Evolutionary conservation across 2,329 filamentous ascomycete genomes (phyloP).

Genomic region (Sclerotinia trifoliorum): DNA sequence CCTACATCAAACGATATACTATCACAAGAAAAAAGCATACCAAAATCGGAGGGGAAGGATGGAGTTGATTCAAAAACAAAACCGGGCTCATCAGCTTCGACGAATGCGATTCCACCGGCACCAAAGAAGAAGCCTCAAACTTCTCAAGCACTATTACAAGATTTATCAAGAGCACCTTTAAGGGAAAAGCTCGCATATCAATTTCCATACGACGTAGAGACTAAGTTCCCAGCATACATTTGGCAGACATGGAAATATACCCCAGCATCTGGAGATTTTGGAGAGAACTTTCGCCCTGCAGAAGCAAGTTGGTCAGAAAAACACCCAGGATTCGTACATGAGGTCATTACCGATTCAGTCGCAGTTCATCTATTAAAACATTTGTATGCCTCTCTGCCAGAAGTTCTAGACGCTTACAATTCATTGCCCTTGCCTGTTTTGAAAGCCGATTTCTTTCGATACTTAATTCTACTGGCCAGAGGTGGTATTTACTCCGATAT

Average conservation of each 20-base stretch:
- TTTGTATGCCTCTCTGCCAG: conserved; percentile 79
- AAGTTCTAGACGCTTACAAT: conserved; percentile 74
- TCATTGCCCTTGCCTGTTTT: conserved; percentile 71
- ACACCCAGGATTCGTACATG: conserved; percentile 91
- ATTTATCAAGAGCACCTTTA: conserved; percentile 70
- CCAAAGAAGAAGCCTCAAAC: conserved; percentile 26
- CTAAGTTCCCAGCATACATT: conserved; percentile 94
- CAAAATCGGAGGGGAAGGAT: conserved; percentile 10
- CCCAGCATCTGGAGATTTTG: conserved; percentile 74
- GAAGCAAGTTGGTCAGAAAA: conserved; percentile 87
- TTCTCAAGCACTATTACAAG: conserved; percentile 40
- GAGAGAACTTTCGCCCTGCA: conserved; percentile 69
- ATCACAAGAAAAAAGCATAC: conserved; percentile 6
- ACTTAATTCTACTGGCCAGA: conserved; percentile 69
- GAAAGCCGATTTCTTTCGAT: conserved; percentile 72
- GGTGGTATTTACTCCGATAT: conserved; percentile 89
- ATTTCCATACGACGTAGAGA: conserved; percentile 85
- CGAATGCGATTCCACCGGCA: conserved; percentile 24
- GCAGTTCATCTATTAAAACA: conserved; percentile 78
- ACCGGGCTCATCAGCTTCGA: conserved; percentile 22
- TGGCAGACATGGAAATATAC: conserved; percentile 99
- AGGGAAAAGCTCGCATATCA: conserved; percentile 85
- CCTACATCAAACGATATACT: conserved; percentile 22
- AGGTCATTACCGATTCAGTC: conserved; percentile 91
- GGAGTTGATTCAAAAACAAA: conserved; percentile 12